A percentile compares a stretch with the other conserved stretches of the same genome.
Evolutionary conservation across 192 early-diverging fungal species (phyloP).

Genomic region (Dissophora ornata): DNA sequence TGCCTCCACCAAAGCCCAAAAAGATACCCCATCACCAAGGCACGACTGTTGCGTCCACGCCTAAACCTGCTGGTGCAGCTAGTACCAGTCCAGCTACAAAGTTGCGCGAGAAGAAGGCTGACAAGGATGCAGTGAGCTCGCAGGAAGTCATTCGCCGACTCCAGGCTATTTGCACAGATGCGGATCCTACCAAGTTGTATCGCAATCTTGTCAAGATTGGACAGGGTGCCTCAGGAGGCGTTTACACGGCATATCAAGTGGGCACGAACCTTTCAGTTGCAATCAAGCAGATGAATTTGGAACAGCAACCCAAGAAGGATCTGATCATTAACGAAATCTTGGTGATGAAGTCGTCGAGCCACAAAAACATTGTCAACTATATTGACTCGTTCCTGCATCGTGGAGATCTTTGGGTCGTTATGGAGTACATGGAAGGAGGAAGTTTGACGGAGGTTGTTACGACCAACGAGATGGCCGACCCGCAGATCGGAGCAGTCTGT

Average conservation of each 20-base stretch:
- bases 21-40: constrained; percentile 41
- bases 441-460: constrained; percentile 88
- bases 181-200: constrained; percentile 88
- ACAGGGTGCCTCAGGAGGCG: constrained; percentile 92
- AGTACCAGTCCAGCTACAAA: constrained; percentile 4
- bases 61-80: neutral
- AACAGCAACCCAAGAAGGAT: constrained; percentile 97
- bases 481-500: constrained; percentile 88
- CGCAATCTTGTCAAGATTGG: constrained; percentile 91
- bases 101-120: constrained; percentile 59
- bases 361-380: constrained; percentile 87
- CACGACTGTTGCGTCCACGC: constrained; percentile 16
- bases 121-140: constrained; percentile 60
- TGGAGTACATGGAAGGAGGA: constrained; percentile 95
- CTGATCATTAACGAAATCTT: constrained; percentile 94
- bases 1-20: constrained; percentile 51
- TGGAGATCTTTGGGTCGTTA: constrained; percentile 89
- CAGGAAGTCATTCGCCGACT: constrained; percentile 88
- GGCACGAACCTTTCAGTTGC: constrained; percentile 80
- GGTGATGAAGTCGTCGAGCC: constrained; percentile 84
- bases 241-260: constrained; percentile 85
- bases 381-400: constrained; percentile 82
- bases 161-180: constrained; percentile 85
- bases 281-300: constrained; percentile 97
- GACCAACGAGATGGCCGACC: constrained; percentile 80